Evolutionary conservation across 2,329 filamentous ascomycete genomes (phyloP).

Genomic region (Penicillium sp.): DNA sequence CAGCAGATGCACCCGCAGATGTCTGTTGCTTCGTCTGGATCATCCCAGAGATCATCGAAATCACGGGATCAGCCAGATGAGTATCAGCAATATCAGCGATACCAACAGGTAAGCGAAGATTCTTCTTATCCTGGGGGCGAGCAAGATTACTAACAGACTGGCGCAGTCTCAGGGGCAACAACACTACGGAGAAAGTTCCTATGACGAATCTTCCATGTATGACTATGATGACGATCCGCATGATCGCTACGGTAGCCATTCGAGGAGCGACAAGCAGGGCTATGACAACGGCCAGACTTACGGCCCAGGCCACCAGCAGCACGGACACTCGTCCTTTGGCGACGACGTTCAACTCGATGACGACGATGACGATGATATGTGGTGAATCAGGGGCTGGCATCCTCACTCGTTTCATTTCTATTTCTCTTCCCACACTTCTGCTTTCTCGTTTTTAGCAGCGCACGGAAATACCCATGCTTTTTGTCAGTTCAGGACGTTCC

Average conservation of each 20-base stretch:
- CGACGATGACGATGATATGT: slow-evolving; percentile 51
- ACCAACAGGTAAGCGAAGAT: slow-evolving; percentile 45
- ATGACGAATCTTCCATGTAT: slow-evolving; percentile 54
- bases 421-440: slow-evolving; percentile 21
- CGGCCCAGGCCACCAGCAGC: slow-evolving; percentile 38
- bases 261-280: slow-evolving; percentile 39
- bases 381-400: slow-evolving; percentile 39
- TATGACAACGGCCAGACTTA: slow-evolving; percentile 42
- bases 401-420: slow-evolving; percentile 18
- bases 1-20: slow-evolving; percentile 98
- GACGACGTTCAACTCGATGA: slow-evolving; percentile 45
- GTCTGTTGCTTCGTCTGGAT: slow-evolving; percentile 76
- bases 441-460: slow-evolving; percentile 28
- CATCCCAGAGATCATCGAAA: slow-evolving; percentile 64
- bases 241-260: slow-evolving; percentile 40
- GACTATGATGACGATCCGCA: slow-evolving; percentile 50
- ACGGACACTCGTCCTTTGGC: slow-evolving; percentile 43
- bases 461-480: slow-evolving; percentile 35
- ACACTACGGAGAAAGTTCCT: slow-evolving; percentile 44
- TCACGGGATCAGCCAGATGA: slow-evolving; percentile 43
- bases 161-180: slow-evolving; percentile 27
- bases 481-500: slow-evolving; percentile 27
- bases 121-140: background rate
- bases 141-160: slow-evolving; percentile 6
- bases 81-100: slow-evolving; percentile 47